Evolutionary conservation across 768 basidiomycete species (phyloP).

Genomic region (Russula foetens): DNA sequence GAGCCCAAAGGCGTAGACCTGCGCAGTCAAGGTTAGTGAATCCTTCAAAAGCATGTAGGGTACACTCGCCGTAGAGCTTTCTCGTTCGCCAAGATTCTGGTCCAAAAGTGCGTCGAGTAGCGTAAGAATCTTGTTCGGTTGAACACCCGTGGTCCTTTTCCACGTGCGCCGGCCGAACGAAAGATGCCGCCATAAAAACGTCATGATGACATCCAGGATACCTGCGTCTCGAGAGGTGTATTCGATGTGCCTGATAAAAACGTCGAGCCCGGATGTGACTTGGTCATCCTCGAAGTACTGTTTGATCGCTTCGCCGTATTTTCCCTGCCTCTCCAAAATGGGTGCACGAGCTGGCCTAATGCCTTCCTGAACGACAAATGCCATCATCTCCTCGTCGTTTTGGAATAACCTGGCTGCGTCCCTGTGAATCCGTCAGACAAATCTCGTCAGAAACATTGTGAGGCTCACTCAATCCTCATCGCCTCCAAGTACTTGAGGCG

Average conservation of each 20-base stretch:
- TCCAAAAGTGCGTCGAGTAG: neutral
- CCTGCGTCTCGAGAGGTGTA: too few species aligned
- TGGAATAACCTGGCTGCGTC: constrained; percentile 40
- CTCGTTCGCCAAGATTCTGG: too few species aligned
- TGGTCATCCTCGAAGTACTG: constrained; percentile 42
- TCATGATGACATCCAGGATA: too few species aligned
- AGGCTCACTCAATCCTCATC: neutral
- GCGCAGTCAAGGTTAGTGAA: too few species aligned
- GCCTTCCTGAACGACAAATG: constrained; percentile 46
- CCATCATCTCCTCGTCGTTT: constrained; percentile 43
- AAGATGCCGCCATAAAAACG: constrained; percentile 31
- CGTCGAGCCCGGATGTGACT: constrained; percentile 32
- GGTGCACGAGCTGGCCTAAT: constrained; percentile 41
- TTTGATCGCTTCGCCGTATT: constrained; percentile 42
- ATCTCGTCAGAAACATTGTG: neutral
- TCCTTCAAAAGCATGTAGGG: too few species aligned
- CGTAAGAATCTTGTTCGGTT: neutral
- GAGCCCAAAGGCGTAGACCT: too few species aligned
- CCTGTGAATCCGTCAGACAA: constrained; percentile 26
- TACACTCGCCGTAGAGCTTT: too few species aligned
- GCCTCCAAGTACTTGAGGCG: neutral
- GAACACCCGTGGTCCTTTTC: neutral
- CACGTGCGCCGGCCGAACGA: neutral
- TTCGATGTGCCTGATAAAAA: constrained; percentile 34
- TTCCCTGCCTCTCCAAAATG: constrained; percentile 36